Percentiles rank a stretch among this genome's conserved stretches.
phyloP scores from a whole-genome alignment of 1,139 yeast species.

The Lodderomyces theae region DNA sequence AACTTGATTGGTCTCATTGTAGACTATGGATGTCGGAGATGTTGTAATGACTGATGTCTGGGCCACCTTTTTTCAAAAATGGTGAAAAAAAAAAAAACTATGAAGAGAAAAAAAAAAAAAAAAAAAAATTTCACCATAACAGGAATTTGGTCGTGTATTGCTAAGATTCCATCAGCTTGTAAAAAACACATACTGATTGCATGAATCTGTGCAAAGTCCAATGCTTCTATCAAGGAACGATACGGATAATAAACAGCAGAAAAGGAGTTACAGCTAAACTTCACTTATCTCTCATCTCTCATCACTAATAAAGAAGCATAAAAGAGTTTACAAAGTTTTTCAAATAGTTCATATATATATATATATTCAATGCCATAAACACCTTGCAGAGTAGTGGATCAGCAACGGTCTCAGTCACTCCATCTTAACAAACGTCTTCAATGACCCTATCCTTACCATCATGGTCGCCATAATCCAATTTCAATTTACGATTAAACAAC shows the following conservation, averaged over 20 bases:
- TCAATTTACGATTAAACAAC: constrained; percentile 66
- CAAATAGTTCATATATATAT: not conserved
- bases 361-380: not conserved
- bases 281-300: too few species aligned
- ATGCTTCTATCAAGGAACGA: not conserved
- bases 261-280: too few species aligned
- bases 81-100: constrained; percentile 4
- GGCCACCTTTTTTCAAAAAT: not conserved
- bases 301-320: too few species aligned
- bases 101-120: constrained; percentile 9
- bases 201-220: too few species aligned
- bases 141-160: constrained; percentile 9
- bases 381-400: not conserved
- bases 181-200: too few species aligned
- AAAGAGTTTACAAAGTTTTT: too few species aligned
- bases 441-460: constrained; percentile 48
- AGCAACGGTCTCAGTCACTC: not conserved
- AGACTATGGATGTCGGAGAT: not conserved
- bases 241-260: too few species aligned
- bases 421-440: constrained; percentile 63
- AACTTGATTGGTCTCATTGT: constrained; percentile 51
- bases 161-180: not conserved
- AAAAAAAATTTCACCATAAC: constrained; percentile 6
- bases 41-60: not conserved
- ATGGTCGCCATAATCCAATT: constrained; percentile 63